phyloP scores from a whole-genome alignment of 2,329 filamentous ascomycete genomes.

The Diatrype stigma region DNA sequence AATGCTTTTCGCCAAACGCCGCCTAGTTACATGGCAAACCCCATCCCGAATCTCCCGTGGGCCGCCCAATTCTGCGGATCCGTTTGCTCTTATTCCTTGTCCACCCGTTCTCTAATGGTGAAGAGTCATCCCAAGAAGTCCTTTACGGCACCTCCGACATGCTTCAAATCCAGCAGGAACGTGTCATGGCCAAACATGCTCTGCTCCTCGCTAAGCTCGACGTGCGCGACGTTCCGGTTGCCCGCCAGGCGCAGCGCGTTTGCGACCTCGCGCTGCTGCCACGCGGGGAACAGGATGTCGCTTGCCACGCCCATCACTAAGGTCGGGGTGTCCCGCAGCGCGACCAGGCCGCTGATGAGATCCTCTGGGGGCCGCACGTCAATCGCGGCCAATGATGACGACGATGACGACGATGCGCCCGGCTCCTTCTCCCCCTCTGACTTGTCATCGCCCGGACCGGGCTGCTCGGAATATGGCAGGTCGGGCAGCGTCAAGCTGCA shows the following conservation, averaged over 20 bases:
- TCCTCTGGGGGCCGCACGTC: conserved; percentile 65
- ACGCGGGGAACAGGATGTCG: conserved; percentile 94
- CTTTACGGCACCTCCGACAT: conserved; percentile 80
- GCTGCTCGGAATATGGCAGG: conserved; percentile 81
- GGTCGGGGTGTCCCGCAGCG: conserved; percentile 71
- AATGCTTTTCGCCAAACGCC: no score
- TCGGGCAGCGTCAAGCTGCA: conserved; percentile 83
- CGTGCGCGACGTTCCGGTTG: conserved; percentile 77
- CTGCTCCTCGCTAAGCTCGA: conserved; percentile 90
- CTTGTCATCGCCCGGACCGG: conserved; percentile 32
- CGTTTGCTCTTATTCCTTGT: no score
- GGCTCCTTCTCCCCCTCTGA: conserved; percentile 27
- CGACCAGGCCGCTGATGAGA: conserved; percentile 68
- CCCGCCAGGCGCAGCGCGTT: conserved; percentile 73
- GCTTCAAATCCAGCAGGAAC: conserved; percentile 86
- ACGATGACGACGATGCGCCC: conserved; percentile 21
- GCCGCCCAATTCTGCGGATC: no score
- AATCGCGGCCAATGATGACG: conserved; percentile 23
- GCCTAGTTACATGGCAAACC: no score
- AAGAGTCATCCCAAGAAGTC: conserved; percentile 70
- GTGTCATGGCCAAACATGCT: conserved; percentile 96
- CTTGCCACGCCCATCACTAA: conserved; percentile 92
- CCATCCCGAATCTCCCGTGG: no score
- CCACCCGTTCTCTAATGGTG: no score
- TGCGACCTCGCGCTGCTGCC: conserved; percentile 95